These are phyloP conservation scores for Trichophyton schoenleinii DNA, from an alignment of 2,329 filamentous ascomycete species.

Conservation along the genomic window DNA sequence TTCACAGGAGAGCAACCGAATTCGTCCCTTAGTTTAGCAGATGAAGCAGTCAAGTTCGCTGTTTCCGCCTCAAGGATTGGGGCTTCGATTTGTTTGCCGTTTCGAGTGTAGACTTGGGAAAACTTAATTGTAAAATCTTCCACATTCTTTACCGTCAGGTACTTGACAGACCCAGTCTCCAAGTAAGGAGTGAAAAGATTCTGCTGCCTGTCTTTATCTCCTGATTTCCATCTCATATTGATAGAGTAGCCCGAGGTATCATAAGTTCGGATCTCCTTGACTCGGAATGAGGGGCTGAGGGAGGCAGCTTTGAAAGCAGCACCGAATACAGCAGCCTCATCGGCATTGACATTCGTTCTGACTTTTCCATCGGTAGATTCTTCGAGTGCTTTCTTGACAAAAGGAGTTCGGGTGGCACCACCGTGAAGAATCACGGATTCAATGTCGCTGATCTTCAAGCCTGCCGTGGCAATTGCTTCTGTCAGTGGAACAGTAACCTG, in stretches of 20 bases:
- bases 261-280: constrained; percentile 85
- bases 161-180: constrained; percentile 64
- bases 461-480: constrained; percentile 60
- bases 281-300: constrained; percentile 87
- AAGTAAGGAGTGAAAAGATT: constrained; percentile 72
- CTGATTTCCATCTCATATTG: constrained; percentile 61
- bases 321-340: constrained; percentile 92
- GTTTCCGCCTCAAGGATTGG: constrained; percentile 57
- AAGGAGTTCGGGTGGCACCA: constrained; percentile 78
- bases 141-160: constrained; percentile 69
- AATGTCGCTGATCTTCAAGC: constrained; percentile 60
- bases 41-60: constrained; percentile 72
- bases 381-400: constrained; percentile 83
- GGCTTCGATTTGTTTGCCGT: constrained; percentile 39
- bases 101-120: constrained; percentile 54
- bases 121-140: constrained; percentile 72
- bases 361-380: constrained; percentile 62
- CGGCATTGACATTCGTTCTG: constrained; percentile 87
- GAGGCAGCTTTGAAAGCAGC: constrained; percentile 88
- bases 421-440: constrained; percentile 90
- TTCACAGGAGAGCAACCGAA: constrained; percentile 64
- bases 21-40: constrained; percentile 64
- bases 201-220: constrained; percentile 61
- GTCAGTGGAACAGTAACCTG: constrained; percentile 59
- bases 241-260: constrained; percentile 64